A percentile compares a stretch with the other conserved stretches of the same genome.
Conservation (phyloP, 148 eudicot genomes). For the Rhododendron mucronatum region DNA sequence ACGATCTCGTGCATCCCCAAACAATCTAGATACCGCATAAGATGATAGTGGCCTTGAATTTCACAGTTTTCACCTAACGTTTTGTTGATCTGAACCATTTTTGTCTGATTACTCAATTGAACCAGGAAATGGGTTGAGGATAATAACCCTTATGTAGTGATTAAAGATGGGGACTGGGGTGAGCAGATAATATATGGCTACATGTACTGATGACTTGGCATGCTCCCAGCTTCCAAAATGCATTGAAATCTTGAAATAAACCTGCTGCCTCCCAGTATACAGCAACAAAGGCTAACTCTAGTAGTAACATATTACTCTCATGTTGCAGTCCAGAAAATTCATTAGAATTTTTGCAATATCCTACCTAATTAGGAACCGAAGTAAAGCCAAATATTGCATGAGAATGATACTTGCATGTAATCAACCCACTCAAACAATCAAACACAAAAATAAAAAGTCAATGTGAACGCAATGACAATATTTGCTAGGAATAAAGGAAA, state of each 20-base stretch:
- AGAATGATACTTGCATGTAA: not conserved
- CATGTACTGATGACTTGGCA: not conserved
- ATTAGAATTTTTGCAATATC: not conserved
- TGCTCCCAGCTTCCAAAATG: not conserved
- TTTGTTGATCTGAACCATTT: no score
- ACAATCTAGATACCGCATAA: no score
- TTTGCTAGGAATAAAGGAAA: not conserved
- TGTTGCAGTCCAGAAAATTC: not conserved
- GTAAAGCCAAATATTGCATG: not conserved
- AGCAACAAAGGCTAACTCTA: not conserved
- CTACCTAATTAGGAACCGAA: not conserved
- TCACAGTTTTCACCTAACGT: no score
- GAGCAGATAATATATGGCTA: not conserved
- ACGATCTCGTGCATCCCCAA: no score
- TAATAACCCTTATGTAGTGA: not conserved
- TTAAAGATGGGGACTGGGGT: no score
- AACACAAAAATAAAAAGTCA: not conserved
- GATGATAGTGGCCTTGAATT: no score
- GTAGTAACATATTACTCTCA: not conserved
- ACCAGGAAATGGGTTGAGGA: not conserved
- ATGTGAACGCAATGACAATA: constrained; percentile 9
- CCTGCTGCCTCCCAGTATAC: not conserved
- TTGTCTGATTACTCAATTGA: not conserved
- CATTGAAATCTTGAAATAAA: not conserved
- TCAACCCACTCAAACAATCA: not conserved